These are phyloP conservation scores for Penicillium desertorum DNA, from an alignment of 495 filamentous ascomycete genomes.

Conservation along the genomic window DNA sequence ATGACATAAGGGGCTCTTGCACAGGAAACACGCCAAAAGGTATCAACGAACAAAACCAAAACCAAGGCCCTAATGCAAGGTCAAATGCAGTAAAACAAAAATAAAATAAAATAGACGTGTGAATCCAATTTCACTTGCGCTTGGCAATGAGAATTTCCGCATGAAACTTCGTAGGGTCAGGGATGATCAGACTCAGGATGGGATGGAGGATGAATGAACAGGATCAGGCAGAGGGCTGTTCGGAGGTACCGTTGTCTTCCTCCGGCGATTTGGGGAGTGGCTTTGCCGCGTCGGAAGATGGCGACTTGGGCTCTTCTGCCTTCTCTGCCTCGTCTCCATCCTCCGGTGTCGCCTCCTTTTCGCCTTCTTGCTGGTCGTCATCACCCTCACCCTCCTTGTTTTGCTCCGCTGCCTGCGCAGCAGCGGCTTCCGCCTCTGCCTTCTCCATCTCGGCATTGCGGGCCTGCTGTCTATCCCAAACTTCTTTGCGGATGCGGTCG, in stretches of 20 bases:
- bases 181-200: not conserved
- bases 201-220: no score
- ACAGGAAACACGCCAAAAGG: slow-evolving; percentile 22
- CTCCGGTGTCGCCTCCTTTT: slow-evolving; percentile 7
- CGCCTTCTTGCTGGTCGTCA: not conserved
- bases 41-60: slow-evolving; percentile 19
- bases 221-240: not conserved
- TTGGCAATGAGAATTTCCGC: not conserved
- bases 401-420: slow-evolving; percentile 20
- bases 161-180: not conserved
- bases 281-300: slow-evolving; percentile 8
- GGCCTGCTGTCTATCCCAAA: slow-evolving; percentile 70
- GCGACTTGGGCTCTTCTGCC: slow-evolving; percentile 10
- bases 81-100: slow-evolving; percentile 12
- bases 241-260: not conserved
- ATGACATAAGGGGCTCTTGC: slow-evolving; percentile 20
- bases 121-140: not conserved
- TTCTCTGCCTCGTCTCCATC: slow-evolving; percentile 9
- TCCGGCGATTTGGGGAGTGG: not conserved
- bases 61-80: slow-evolving; percentile 5
- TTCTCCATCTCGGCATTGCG: slow-evolving; percentile 46
- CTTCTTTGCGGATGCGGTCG: slow-evolving; percentile 79
- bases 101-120: not conserved
- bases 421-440: slow-evolving; percentile 28
- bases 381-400: slow-evolving; percentile 20